Base-by-base conservation (phyloP, 2,329 filamentous ascomycete genomes). In the Lecanicillium sp. region DNA sequence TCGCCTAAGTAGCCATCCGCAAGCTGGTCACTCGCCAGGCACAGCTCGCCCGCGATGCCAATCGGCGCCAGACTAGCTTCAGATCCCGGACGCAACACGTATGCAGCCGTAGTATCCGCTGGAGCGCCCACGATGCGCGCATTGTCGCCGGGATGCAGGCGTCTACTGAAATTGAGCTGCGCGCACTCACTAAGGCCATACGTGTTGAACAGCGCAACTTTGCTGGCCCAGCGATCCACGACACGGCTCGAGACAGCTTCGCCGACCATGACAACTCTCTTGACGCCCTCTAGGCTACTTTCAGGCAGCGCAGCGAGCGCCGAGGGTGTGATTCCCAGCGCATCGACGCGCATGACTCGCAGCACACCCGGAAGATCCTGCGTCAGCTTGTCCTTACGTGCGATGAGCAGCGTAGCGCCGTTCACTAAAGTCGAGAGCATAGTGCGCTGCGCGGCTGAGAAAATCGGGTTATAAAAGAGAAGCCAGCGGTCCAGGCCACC, bases 401-500 rank as follows among this genome's bases (percentile, higher is more conserved):
- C 33, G 13, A 51, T 13, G 4, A 44, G 29, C 2, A 51, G 13
- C 4, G 41, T 43, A 3, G 42, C 47, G 13, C 43, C 43, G 5
- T 33, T 27, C 1, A 43, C 27, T 17, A 51, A 41, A 8, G 49
- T 47, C 4, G 43, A 37, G 1, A 48, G 8, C 5, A 51, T 46
- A 2, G 47, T 48, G 1, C 47, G 37, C 7, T 51, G 48, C 17
- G 48, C 47, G 2, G 48, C 48, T n/a, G 43, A 47, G 29, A 48
- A 48, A 25, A 43, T 46, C 2, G 48, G 48, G 5, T 46, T 51
- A 17, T 48, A 49, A 25, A 51, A 51, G 12, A 51, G 47, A 18
- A 51, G 38, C 47, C 42, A 45, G 0, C 45, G 37, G 6, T 13
- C n/a, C 4, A 43, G 29, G 0, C 35, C 20, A 32, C 29, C 29